A percentile compares a stretch with the other conserved stretches of the same genome.
These are phyloP conservation scores for Parafenestella ontariensis DNA, from an alignment of 2,329 filamentous ascomycete genomes.

Conservation along the genomic window DNA sequence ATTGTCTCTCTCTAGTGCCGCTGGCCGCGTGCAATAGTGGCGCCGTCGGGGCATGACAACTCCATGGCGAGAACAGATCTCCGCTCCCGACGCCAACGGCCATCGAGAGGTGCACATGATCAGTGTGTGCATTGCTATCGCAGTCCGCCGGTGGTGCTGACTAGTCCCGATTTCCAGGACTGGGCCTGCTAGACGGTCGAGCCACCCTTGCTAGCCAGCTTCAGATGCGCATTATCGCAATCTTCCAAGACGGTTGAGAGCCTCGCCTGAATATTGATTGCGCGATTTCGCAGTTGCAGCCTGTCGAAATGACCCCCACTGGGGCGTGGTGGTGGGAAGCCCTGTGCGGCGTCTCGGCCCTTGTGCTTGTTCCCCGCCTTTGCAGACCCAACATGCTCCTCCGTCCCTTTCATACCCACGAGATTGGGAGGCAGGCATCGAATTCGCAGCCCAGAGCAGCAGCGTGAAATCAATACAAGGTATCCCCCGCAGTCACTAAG, in stretches of 20 bases:
- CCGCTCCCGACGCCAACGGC: slow-evolving; percentile 8
- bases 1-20: slow-evolving; percentile 11
- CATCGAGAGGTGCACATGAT: too few relatives aligned
- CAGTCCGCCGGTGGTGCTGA: not conserved
- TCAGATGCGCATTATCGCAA: slow-evolving; percentile 8
- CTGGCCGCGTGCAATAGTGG: slow-evolving; percentile 16
- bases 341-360: not conserved
- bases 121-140: slow-evolving; percentile 2
- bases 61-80: not conserved
- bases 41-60: not conserved
- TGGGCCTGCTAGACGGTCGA: not conserved
- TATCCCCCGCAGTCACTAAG: not conserved
- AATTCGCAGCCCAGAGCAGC: not conserved
- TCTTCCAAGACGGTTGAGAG: not conserved
- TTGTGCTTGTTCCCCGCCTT: slow-evolving; percentile 1
- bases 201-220: not conserved
- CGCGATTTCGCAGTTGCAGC: not conserved
- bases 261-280: not conserved
- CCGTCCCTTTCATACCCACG: not conserved
- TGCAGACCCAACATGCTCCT: not conserved
- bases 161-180: slow-evolving; percentile 6
- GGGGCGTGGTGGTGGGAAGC: slow-evolving; percentile 1
- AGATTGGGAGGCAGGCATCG: not conserved
- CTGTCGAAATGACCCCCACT: slow-evolving; percentile 2
- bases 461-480: not conserved